These are phyloP conservation scores for Gryganskiella cystojenkinii DNA, from an alignment of 192 early-diverging fungal species.

Conservation along the genomic window DNA sequence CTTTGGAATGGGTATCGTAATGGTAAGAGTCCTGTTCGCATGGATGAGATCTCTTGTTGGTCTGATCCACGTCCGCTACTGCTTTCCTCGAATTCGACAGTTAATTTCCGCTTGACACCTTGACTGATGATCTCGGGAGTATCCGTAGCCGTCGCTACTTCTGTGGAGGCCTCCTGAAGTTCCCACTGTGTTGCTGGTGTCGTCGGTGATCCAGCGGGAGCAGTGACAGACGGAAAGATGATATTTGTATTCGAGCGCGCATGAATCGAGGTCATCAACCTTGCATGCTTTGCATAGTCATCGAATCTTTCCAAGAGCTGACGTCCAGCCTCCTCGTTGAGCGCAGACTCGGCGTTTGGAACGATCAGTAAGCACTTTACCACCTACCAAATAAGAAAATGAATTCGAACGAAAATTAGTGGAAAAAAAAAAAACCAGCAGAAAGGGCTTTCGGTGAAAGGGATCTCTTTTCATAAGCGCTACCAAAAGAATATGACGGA, in stretches of 20 bases:
- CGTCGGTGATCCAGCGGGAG: no score
- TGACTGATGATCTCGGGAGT: no score
- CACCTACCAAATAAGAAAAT: slow-evolving; percentile 63
- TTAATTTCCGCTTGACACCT: no score
- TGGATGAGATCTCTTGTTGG: no score
- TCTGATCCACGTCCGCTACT: no score
- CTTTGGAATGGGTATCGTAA: no score
- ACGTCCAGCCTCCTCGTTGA: slow-evolving; percentile 95
- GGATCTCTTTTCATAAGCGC: not conserved
- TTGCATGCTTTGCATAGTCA: slow-evolving; percentile 83
- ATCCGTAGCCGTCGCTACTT: no score
- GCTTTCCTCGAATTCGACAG: no score
- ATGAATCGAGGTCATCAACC: slow-evolving; percentile 84
- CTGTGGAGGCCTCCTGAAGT: no score
- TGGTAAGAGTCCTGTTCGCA: no score
- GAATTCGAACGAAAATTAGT: not conserved
- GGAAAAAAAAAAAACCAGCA: slow-evolving; percentile 4
- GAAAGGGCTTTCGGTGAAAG: not conserved
- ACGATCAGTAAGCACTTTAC: slow-evolving; percentile 95
- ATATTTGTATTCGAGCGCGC: slow-evolving; percentile 48
- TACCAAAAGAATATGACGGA: slow-evolving; percentile 88
- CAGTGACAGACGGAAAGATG: no score
- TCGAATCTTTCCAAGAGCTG: slow-evolving; percentile 90
- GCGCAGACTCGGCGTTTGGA: slow-evolving; percentile 95
- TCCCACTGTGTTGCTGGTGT: no score